A percentile compares a stretch with the other conserved stretches of the same genome.
Conservation (phyloP, 2,329 filamentous ascomycete genomes). For the Aureobasidium subglaciale region DNA sequence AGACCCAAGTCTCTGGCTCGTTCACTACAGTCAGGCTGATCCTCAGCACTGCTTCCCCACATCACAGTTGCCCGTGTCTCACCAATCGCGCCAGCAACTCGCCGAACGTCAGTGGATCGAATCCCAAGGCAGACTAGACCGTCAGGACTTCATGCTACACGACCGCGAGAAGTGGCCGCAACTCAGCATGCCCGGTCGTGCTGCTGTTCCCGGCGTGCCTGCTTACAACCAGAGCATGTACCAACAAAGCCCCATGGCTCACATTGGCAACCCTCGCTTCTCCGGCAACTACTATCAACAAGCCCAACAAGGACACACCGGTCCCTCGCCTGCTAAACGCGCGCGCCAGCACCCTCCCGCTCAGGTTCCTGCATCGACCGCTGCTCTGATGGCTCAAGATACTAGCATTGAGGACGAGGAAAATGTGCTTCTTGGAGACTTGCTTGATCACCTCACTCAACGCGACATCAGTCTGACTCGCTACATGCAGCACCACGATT, state of each 20-base stretch:
- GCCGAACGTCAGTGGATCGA: conserved; percentile 56
- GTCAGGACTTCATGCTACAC: conserved; percentile 91
- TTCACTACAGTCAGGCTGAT: conserved; percentile 79
- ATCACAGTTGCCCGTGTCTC: conserved; percentile 54
- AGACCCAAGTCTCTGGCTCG: conserved; percentile 80
- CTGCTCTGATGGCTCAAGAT: conserved; percentile 34
- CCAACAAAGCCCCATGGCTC: conserved; percentile 18
- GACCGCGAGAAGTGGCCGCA: conserved; percentile 87
- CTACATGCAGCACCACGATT: conserved; percentile 93
- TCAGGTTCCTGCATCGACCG: conserved; percentile 39
- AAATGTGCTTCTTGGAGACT: conserved; percentile 76
- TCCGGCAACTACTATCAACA: conserved; percentile 19
- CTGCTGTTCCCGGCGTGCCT: conserved; percentile 21
- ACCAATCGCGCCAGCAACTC: conserved; percentile 22
- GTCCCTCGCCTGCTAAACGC: conserved; percentile 41
- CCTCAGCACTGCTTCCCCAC: conserved; percentile 65
- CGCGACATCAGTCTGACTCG: conserved; percentile 80
- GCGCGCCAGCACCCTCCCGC: conserved; percentile 33
- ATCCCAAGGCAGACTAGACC: conserved; percentile 70
- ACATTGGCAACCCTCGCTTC: conserved; percentile 18
- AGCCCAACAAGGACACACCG: conserved; percentile 19
- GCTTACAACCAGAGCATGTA: conserved; percentile 17
- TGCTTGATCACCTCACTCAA: conserved; percentile 83
- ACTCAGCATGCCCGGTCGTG: conserved; percentile 57
- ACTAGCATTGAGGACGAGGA: conserved; percentile 74